Evolutionary conservation across 2,329 filamentous ascomycete genomes (phyloP), one percentile per base, ranked within the genome.

Genomic region (Alternaria ventricosa): DNA sequence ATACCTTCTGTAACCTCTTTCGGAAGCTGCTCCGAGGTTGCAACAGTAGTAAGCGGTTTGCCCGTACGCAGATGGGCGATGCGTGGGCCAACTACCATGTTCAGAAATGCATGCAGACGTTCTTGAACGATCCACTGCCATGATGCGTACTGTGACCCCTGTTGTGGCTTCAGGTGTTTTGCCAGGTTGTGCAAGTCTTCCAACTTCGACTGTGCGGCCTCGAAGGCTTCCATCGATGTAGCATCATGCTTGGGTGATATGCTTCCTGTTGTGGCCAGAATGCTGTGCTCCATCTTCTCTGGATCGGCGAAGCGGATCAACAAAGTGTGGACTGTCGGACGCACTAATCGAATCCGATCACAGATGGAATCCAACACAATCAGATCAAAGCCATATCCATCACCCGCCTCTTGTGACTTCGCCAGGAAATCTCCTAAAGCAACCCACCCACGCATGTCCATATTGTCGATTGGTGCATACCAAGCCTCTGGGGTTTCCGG

Each of bases 401-500:
- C 46, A 28, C 43, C 60, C 6, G 53, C 11, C 9, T 41, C 6
- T 7, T 41, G 36, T 27, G 28, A 10, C 11, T 45, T 49, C 33
- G 33, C 30, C 13, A 75, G 27, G 25, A 66, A 71, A 0, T 30
- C 11, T 8, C 71, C 69, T 8, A 75, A 23, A 6, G 66, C 65
- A 20, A 75, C 60, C 72, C 73, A 75, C 7, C 67, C 71, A 33
- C 64, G 68, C 65, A 73, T 69, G 13, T 73, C 64, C 65, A 69
- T 66, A 1, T 58, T 27, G 11, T 59, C 25, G 43, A 71, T 65
- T 1, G 9, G 13, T 3, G 55, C 49, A 54, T 70, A 75, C 71
- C 70, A 75, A 23, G 44, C 12, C 3, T 58, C 25, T 4, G 70
- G 69, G 7, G 61, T 55, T 3, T 68, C 64, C 22, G 71, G 70